phyloP scores from a whole-genome alignment of 2,329 filamentous ascomycete genomes.

The Capronia coronata region DNA sequence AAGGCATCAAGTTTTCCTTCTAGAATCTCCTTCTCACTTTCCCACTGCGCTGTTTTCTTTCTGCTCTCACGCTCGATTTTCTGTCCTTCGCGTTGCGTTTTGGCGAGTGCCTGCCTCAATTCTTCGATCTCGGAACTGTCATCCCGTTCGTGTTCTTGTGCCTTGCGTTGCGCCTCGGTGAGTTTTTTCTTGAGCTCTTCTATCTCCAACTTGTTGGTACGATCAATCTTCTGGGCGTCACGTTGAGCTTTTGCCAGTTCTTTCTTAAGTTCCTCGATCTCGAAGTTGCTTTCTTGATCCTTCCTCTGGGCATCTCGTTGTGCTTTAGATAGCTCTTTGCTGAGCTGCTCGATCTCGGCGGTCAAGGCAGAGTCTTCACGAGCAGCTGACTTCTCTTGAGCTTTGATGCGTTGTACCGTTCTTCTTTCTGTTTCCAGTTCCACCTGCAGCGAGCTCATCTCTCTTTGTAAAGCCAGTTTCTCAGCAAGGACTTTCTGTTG shows the following conservation, averaged over 20 bases:
- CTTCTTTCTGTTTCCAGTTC: slow-evolving; percentile 77
- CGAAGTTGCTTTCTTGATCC: slow-evolving; percentile 46
- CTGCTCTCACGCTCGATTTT: slow-evolving; percentile 46
- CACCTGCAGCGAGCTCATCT: slow-evolving; percentile 68
- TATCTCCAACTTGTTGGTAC: slow-evolving; percentile 40
- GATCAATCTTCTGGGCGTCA: slow-evolving; percentile 45
- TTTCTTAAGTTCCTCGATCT: slow-evolving; percentile 44
- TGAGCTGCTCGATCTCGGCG: slow-evolving; percentile 42
- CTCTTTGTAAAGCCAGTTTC: slow-evolving; percentile 71
- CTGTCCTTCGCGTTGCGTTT: slow-evolving; percentile 46
- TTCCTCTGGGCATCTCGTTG: slow-evolving; percentile 43
- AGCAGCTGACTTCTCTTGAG: slow-evolving; percentile 44
- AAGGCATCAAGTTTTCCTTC: slow-evolving; percentile 66
- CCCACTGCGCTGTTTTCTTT: slow-evolving; percentile 54
- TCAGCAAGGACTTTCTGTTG: slow-evolving; percentile 68
- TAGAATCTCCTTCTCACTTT: slow-evolving; percentile 57
- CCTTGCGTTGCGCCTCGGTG: slow-evolving; percentile 47
- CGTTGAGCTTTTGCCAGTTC: slow-evolving; percentile 48
- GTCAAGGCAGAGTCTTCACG: slow-evolving; percentile 38
- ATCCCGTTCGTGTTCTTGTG: slow-evolving; percentile 43
- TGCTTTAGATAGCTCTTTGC: slow-evolving; percentile 47
- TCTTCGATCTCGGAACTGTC: slow-evolving; percentile 41
- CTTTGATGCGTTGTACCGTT: slow-evolving; percentile 54
- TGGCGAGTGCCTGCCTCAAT: slow-evolving; percentile 46
- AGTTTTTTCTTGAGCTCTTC: slow-evolving; percentile 48